Evolutionary conservation across 352 stramenopile species (phyloP).

Genomic region (Pythium plurisporium): DNA sequence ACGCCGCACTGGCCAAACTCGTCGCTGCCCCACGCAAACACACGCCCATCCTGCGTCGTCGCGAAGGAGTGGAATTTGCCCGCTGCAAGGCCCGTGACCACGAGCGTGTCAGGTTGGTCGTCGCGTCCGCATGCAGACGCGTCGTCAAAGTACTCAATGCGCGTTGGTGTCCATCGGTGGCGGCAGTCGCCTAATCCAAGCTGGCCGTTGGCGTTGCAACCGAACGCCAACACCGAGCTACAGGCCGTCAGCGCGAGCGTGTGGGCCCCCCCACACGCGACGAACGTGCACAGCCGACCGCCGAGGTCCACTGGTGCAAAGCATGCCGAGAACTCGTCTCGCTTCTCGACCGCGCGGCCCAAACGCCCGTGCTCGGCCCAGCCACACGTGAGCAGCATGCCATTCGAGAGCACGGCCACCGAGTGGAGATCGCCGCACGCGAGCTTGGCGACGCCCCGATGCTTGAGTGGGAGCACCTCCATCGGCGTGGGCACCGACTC

Average conservation of each 20-base stretch:
- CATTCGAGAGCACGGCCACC: constrained; percentile 35
- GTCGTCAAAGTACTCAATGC: constrained; percentile 52
- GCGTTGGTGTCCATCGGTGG: constrained; percentile 32
- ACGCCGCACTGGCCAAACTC: constrained; percentile 73
- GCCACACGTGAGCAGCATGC: constrained; percentile 56
- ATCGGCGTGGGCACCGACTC: constrained; percentile 31
- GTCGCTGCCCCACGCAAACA: constrained; percentile 71
- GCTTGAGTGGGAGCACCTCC: constrained; percentile 46
- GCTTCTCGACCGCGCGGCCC: constrained; percentile 19
- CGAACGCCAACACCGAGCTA: constrained; percentile 46
- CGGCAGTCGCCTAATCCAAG: constrained; percentile 58
- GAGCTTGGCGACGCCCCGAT: constrained; percentile 33
- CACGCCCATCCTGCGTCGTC: constrained; percentile 36
- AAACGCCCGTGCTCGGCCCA: constrained; percentile 53
- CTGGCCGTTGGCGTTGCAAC: constrained; percentile 54
- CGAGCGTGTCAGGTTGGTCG: background rate
- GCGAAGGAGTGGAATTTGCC: constrained; percentile 57
- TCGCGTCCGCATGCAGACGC: background rate
- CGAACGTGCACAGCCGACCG: constrained; percentile 33
- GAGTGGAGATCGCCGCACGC: constrained; percentile 64
- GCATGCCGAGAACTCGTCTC: constrained; percentile 31
- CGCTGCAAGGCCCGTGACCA: constrained; percentile 37
- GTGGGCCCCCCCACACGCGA: constrained; percentile 56
- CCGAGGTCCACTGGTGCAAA: constrained; percentile 34
- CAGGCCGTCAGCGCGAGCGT: constrained; percentile 43